Percentiles rank a stretch among this genome's conserved stretches.
Conservation (phyloP, 2,329 filamentous ascomycete genomes). For the Calonectria leucothoes region DNA sequence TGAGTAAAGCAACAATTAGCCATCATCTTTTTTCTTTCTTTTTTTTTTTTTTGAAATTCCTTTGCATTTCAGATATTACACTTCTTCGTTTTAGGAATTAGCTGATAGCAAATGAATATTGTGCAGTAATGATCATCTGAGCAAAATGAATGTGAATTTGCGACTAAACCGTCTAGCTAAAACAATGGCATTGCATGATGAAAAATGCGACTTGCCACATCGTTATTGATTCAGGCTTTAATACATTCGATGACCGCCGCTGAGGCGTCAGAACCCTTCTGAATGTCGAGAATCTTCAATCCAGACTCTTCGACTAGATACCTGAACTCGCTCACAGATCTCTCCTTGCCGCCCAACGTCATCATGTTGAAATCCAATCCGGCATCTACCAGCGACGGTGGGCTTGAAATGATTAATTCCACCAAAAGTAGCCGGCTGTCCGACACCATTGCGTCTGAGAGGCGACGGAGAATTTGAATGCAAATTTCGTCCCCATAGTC, state of each 20-base stretch:
- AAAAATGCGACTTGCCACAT: neutral
- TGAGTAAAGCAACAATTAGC: neutral
- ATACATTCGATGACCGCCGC: conserved; percentile 35
- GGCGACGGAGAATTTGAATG: conserved; percentile 44
- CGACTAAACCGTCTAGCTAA: neutral
- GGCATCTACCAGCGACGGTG: conserved; percentile 38
- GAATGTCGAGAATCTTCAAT: conserved; percentile 39
- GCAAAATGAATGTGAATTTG: neutral
- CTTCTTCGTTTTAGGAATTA: neutral
- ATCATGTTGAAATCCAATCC: conserved; percentile 48
- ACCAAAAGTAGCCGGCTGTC: conserved; percentile 49
- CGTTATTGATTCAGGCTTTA: neutral
- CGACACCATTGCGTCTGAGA: conserved; percentile 42
- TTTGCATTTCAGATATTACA: conserved; percentile 18
- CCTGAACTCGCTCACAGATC: conserved; percentile 41
- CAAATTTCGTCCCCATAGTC: conserved; percentile 48
- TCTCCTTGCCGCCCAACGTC: conserved; percentile 48
- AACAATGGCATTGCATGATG: neutral
- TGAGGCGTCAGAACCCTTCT: conserved; percentile 12
- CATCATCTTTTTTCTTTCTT: conserved; percentile 8
- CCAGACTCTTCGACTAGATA: conserved; percentile 39
- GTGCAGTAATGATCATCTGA: neutral
- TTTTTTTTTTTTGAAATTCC: conserved; percentile 15
- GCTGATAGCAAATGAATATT: neutral
- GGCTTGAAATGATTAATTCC: conserved; percentile 45